These are phyloP conservation scores for Sporothrix mexicana DNA, from an alignment of 2,329 filamentous ascomycete genomes.

Conservation along the genomic window DNA sequence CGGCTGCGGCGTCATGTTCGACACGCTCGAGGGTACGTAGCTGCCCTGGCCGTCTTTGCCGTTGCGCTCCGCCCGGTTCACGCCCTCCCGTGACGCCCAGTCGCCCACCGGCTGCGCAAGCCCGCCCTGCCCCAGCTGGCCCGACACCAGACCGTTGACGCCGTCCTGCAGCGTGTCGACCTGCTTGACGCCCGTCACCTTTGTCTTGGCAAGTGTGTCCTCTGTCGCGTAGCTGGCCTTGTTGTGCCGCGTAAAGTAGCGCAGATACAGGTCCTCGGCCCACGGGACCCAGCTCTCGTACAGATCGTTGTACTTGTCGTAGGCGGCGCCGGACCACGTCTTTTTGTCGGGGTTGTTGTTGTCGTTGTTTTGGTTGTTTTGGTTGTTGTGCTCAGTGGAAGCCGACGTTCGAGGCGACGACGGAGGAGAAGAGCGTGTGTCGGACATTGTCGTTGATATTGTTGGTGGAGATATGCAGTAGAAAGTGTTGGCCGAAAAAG, in stretches of 20 bases:
- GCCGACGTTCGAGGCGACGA: background rate
- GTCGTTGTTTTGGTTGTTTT: conserved; percentile 7
- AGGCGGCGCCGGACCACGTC: conserved; percentile 57
- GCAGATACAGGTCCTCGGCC: conserved; percentile 74
- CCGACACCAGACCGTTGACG: conserved; percentile 65
- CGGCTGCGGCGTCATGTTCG: background rate
- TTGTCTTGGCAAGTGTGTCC: conserved; percentile 70
- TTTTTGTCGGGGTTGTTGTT: background rate
- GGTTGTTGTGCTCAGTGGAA: conserved; percentile 8
- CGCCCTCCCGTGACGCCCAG: conserved; percentile 64
- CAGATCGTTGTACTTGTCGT: conserved; percentile 70
- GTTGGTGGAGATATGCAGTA: background rate
- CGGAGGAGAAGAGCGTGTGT: conserved; percentile 5
- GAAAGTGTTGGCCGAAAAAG: background rate
- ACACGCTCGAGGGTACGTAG: background rate
- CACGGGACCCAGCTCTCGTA: conserved; percentile 79
- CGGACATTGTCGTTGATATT: background rate
- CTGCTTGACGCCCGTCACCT: conserved; percentile 70
- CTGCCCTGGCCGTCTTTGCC: conserved; percentile 66
- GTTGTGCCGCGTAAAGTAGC: conserved; percentile 77
- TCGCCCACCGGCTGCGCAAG: conserved; percentile 69
- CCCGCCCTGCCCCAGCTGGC: conserved; percentile 72
- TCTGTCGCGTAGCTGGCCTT: conserved; percentile 74
- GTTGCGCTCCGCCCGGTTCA: conserved; percentile 68
- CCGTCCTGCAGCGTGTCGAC: conserved; percentile 72